Conservation (phyloP, 2,329 filamentous ascomycete species). For the Aspergillus terreus region DNA sequence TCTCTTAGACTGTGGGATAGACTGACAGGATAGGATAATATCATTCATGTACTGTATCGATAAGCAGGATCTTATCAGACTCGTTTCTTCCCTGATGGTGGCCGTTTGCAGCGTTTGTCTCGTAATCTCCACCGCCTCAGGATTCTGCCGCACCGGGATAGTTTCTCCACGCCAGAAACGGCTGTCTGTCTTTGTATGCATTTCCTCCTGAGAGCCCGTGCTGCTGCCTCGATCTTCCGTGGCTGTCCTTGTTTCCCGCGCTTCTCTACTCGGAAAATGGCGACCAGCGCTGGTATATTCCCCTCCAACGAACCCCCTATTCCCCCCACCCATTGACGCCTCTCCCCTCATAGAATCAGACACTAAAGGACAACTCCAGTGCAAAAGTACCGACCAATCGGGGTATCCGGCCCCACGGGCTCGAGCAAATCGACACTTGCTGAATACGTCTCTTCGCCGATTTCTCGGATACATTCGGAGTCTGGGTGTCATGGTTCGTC, state of each 20-base stretch:
- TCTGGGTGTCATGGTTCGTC: too few relatives aligned
- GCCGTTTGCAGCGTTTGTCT: conserved; percentile 5
- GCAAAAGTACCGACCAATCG: conserved; percentile 36
- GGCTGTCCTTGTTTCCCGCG: background rate
- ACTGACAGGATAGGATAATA: background rate
- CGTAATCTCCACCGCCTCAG: conserved; percentile 11
- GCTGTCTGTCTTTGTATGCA: background rate
- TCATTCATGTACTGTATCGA: background rate
- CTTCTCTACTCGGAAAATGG: conserved; percentile 17
- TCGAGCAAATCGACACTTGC: conserved; percentile 43
- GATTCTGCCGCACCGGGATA: background rate
- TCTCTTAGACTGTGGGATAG: background rate
- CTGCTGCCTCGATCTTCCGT: too few relatives aligned
- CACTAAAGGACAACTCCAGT: conserved; percentile 11
- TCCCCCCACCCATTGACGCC: background rate
- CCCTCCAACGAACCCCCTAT: too few relatives aligned
- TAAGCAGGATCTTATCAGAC: too few relatives aligned
- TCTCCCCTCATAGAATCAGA: background rate
- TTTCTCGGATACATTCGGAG: conserved; percentile 40
- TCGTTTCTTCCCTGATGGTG: too few relatives aligned
- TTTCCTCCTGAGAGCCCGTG: background rate
- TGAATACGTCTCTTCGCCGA: conserved; percentile 41
- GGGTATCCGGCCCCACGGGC: conserved; percentile 40
- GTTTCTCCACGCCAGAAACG: too few relatives aligned
- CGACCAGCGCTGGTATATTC: conserved; percentile 20